These are phyloP conservation scores for Yarrowia sp. DNA, from an alignment of 805 yeast species.

Conservation along the genomic window DNA sequence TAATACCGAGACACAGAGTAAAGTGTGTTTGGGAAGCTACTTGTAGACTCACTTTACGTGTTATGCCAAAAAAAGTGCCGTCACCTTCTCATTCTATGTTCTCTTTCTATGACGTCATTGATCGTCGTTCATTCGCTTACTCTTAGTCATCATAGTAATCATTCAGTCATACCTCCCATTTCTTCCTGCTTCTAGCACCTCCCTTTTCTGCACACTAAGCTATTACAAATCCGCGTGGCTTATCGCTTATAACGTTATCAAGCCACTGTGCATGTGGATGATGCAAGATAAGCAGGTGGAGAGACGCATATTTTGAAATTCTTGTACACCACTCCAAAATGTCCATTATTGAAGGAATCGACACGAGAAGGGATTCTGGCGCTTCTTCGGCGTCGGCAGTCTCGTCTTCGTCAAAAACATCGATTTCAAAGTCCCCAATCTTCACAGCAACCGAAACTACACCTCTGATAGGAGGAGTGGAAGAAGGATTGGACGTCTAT, in stretches of 20 bases:
- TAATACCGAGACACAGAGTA: too few species aligned
- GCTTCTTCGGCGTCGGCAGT: background rate
- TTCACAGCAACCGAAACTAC: conserved; percentile 4
- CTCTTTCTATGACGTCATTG: too few species aligned
- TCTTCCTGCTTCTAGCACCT: background rate
- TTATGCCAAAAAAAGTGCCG: too few species aligned
- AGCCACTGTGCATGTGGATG: conserved; percentile 28
- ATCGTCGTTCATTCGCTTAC: too few species aligned
- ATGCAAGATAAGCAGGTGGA: conserved; percentile 16
- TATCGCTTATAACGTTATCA: conserved; percentile 12
- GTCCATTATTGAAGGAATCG: background rate
- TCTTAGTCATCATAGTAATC: too few species aligned
- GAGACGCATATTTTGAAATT: background rate
- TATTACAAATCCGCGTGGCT: background rate
- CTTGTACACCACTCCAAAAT: background rate
- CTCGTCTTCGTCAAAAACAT: background rate
- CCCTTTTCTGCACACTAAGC: background rate
- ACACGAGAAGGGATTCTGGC: background rate
- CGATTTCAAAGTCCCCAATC: conserved; percentile 13
- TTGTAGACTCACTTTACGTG: too few species aligned
- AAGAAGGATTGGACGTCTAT: background rate
- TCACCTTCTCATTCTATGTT: too few species aligned
- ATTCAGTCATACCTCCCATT: background rate
- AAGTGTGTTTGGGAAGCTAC: too few species aligned
- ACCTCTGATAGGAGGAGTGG: background rate